Evolutionary conservation across 305 asterid genomes (phyloP).

Genomic region (Rubia balearica): DNA sequence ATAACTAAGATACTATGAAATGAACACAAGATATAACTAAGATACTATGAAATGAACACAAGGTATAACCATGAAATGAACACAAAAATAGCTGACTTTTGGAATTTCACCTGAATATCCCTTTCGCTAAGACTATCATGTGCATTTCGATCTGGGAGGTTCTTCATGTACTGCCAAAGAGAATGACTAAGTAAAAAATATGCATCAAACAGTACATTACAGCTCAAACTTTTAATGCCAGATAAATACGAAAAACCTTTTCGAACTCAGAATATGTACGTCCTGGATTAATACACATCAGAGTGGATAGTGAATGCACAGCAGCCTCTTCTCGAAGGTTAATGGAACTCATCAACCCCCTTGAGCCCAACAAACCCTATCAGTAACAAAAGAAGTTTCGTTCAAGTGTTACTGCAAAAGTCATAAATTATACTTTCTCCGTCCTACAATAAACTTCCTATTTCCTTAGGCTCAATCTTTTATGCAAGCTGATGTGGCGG

Average conservation of each 20-base stretch:
- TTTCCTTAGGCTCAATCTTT: too few species aligned
- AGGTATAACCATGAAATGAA: not conserved
- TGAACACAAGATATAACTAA: not conserved
- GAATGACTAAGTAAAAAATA: slow-evolving; percentile 19
- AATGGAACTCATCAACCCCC: slow-evolving; percentile 68
- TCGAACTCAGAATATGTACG: slow-evolving; percentile 79
- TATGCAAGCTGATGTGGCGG: too few species aligned
- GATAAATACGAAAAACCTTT: slow-evolving; percentile 42
- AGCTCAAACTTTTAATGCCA: not conserved
- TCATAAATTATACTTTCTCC: not conserved
- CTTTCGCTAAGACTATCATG: slow-evolving; percentile 67
- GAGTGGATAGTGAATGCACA: slow-evolving; percentile 59
- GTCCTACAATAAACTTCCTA: too few species aligned
- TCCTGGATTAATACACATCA: slow-evolving; percentile 85
- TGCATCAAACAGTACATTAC: not conserved
- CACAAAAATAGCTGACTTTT: not conserved
- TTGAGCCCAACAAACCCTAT: slow-evolving; percentile 69
- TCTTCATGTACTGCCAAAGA: slow-evolving; percentile 60
- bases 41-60: not conserved
- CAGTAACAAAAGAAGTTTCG: slow-evolving; percentile 11
- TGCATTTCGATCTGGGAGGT: slow-evolving; percentile 61
- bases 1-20: not conserved
- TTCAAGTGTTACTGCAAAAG: not conserved
- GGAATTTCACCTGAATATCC: slow-evolving; percentile 74
- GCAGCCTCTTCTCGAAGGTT: slow-evolving; percentile 73